These are phyloP conservation scores for Argentina anserina DNA, from an alignment of 306 rosid species.

Conservation along the genomic window DNA sequence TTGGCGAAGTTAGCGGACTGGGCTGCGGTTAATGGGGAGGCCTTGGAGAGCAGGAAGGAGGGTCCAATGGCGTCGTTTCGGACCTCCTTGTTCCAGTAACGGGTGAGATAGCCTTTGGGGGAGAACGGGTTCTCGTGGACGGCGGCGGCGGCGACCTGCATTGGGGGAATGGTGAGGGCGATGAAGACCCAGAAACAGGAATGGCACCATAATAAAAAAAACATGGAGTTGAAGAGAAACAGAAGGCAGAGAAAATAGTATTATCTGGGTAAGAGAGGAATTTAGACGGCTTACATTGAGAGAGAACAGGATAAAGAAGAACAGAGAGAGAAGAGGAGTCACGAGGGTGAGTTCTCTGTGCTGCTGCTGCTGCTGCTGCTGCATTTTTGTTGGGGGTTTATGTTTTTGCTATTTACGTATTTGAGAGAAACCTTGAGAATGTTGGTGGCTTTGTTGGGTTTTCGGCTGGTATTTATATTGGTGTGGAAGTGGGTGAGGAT, in stretches of 20 bases:
- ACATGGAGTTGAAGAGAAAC: not conserved
- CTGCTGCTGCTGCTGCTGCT: conserved; percentile 29
- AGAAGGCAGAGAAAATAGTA: not conserved
- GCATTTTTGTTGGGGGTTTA: conserved; percentile 10
- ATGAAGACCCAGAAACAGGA: not conserved
- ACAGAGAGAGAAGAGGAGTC: conserved; percentile 32
- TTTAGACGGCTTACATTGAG: conserved; percentile 57
- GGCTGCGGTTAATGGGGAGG: conserved; percentile 61
- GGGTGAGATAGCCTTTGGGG: conserved; percentile 58
- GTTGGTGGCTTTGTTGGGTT: conserved; percentile 57
- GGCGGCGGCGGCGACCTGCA: conserved; percentile 57
- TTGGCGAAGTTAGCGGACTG: conserved; percentile 59
- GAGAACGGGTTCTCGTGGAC: conserved; percentile 57
- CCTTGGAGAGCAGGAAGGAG: conserved; percentile 59
- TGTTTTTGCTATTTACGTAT: not conserved
- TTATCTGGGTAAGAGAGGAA: conserved; percentile 4
- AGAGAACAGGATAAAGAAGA: conserved; percentile 57
- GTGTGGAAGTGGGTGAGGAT: conserved; percentile 18
- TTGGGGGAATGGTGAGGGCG: conserved; percentile 26
- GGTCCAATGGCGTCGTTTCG: conserved; percentile 55
- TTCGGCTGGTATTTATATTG: conserved; percentile 46
- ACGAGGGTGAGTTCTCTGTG: conserved; percentile 35
- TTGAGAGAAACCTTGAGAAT: conserved; percentile 34
- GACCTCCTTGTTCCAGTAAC: conserved; percentile 94
- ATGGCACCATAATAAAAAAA: not conserved